These are phyloP conservation scores for Talaromyces pinophilus DNA, from an alignment of 2,329 filamentous ascomycete species.

Conservation along the genomic window DNA sequence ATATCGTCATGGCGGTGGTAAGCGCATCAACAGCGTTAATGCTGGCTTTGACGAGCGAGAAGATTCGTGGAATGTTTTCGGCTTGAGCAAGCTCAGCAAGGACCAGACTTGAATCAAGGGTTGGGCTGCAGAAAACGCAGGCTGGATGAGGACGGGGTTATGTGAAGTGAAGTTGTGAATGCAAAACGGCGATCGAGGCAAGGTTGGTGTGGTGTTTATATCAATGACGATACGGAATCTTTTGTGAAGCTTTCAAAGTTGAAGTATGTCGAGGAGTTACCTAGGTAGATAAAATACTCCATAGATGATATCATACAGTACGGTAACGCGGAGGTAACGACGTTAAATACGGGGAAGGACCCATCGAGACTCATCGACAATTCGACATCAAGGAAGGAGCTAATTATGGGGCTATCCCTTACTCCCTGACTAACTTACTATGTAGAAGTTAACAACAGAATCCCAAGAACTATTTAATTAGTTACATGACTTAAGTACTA, in stretches of 20 bases:
- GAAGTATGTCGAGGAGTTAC: background rate
- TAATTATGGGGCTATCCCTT: constrained; percentile 8
- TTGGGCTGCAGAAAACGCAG: background rate
- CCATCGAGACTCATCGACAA: background rate
- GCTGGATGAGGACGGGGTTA: background rate
- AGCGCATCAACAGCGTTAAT: constrained; percentile 53
- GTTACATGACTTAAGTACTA: too few relatives aligned
- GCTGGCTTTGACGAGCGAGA: constrained; percentile 29
- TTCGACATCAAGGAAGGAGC: background rate
- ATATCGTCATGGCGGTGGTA: constrained; percentile 53
- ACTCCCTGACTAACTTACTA: background rate
- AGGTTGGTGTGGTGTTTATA: background rate
- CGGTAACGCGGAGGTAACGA: constrained; percentile 13
- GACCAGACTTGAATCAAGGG: background rate
- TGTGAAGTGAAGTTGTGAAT: background rate
- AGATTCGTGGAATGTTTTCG: constrained; percentile 1
- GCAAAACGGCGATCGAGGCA: background rate
- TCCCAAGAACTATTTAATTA: background rate
- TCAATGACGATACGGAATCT: background rate
- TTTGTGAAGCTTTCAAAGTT: background rate
- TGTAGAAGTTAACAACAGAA: too few relatives aligned
- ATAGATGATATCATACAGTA: background rate
- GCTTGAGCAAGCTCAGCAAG: background rate
- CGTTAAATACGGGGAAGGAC: constrained; percentile 8
- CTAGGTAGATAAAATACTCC: background rate